These are phyloP conservation scores for Calonectria ilicicola DNA, from an alignment of 2,329 filamentous ascomycete species.

Conservation along the genomic window DNA sequence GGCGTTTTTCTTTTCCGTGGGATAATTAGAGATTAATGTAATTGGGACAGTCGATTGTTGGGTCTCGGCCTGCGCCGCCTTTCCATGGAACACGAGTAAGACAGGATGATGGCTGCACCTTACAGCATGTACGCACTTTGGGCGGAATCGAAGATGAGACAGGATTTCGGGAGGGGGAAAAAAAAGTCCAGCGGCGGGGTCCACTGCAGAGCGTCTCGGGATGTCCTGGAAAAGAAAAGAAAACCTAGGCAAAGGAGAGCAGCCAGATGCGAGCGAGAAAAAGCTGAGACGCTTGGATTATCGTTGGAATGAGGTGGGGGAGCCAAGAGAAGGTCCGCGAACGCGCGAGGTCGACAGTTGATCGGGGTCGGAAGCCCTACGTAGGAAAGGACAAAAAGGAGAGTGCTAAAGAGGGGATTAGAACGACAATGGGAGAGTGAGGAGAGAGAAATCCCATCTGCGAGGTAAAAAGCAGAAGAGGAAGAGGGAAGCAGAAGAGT, in stretches of 20 bases:
- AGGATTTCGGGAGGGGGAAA: background rate
- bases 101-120: slow-evolving; percentile 11
- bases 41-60: background rate
- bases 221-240: background rate
- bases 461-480: slow-evolving; percentile 11
- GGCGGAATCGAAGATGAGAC: slow-evolving; percentile 8
- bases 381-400: slow-evolving; percentile 5
- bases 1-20: background rate
- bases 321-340: slow-evolving; percentile 8
- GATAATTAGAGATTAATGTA: slow-evolving; percentile 23
- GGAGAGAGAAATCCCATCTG: slow-evolving; percentile 20
- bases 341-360: background rate
- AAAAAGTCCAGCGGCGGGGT: background rate
- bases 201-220: background rate
- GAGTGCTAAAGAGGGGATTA: slow-evolving; percentile 6
- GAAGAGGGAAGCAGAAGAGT: slow-evolving; percentile 10
- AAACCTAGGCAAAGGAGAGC: background rate
- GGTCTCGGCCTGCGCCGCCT: slow-evolving; percentile 10
- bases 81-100: slow-evolving; percentile 25
- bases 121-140: slow-evolving; percentile 6
- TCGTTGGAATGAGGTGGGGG: slow-evolving; percentile 12
- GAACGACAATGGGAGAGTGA: slow-evolving; percentile 7
- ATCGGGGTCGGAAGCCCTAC: background rate
- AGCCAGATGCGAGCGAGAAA: background rate
- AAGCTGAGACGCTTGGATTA: background rate